phyloP scores from a whole-genome alignment of 129 eudicot genomes.

The Kitagawia praeruptora region DNA sequence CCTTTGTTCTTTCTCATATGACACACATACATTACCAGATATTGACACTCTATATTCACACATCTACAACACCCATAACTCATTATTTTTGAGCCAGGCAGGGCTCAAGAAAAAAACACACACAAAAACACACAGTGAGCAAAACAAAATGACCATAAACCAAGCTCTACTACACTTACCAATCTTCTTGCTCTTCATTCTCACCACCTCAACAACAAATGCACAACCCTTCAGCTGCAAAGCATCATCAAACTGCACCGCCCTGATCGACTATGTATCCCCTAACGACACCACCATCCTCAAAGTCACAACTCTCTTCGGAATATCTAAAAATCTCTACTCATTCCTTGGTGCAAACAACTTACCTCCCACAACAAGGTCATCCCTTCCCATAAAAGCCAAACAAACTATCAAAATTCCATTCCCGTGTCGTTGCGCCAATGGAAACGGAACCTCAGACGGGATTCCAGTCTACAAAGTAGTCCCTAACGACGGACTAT shows the following conservation, averaged over 20 bases:
- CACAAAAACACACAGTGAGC: not conserved
- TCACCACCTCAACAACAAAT: not conserved
- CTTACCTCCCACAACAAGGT: slow-evolving; percentile 31
- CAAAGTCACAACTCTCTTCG: slow-evolving; percentile 40
- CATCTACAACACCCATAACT: not conserved
- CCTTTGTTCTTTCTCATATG: not conserved
- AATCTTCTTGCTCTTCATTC: not conserved
- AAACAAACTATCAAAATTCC: slow-evolving; percentile 46
- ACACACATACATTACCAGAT: not conserved
- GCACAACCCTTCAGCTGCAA: slow-evolving; percentile 52
- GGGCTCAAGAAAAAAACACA: not conserved
- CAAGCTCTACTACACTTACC: not conserved
- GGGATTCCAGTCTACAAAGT: slow-evolving; percentile 47
- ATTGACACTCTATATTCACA: not conserved
- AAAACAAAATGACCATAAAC: not conserved
- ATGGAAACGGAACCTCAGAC: slow-evolving; percentile 60
- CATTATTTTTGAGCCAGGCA: not conserved
- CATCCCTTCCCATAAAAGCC: slow-evolving; percentile 20
- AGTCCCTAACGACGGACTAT: slow-evolving; percentile 42
- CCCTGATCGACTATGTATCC: slow-evolving; percentile 52
- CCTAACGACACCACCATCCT: slow-evolving; percentile 69
- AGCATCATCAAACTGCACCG: slow-evolving; percentile 34
- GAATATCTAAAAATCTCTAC: slow-evolving; percentile 37
- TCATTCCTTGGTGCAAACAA: slow-evolving; percentile 44
- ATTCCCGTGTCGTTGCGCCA: slow-evolving; percentile 65